Conservation (phyloP, 2,329 filamentous ascomycete genomes). For the Gaeumannomyces tritici region DNA sequence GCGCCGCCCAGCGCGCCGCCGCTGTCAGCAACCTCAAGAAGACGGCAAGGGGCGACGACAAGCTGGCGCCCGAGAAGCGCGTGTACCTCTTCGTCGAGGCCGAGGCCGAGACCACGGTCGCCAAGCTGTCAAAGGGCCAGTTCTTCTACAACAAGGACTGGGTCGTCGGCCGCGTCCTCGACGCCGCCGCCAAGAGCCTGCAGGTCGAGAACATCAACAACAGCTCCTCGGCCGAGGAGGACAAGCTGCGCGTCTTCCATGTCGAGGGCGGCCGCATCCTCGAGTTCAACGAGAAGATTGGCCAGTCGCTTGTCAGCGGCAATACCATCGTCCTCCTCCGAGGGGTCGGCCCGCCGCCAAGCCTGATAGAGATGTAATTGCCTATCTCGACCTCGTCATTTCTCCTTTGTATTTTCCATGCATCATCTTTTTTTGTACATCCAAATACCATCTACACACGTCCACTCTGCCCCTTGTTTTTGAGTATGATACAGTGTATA, state of each 20-base stretch:
- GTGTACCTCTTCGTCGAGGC: slow-evolving; percentile 88
- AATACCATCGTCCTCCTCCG: slow-evolving; percentile 85
- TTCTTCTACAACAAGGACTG: slow-evolving; percentile 79
- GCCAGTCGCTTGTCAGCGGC: slow-evolving; percentile 61
- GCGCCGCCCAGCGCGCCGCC: slow-evolving; percentile 52
- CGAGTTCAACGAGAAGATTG: slow-evolving; percentile 82
- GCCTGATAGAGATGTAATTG: slow-evolving; percentile 51
- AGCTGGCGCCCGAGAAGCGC: slow-evolving; percentile 71
- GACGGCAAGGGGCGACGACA: slow-evolving; percentile 81
- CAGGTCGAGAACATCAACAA: slow-evolving; percentile 84
- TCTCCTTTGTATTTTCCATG: neutral
- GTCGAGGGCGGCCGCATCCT: slow-evolving; percentile 81
- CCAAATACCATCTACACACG: neutral
- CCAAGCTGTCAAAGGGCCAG: slow-evolving; percentile 72
- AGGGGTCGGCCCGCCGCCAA: slow-evolving; percentile 71
- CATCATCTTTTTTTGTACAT: neutral
- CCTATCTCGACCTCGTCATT: neutral
- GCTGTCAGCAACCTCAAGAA: slow-evolving; percentile 75
- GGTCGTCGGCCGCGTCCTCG: slow-evolving; percentile 78
- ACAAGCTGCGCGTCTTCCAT: slow-evolving; percentile 80
- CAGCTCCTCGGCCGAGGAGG: slow-evolving; percentile 62
- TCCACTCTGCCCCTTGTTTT: neutral
- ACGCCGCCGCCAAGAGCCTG: slow-evolving; percentile 65
- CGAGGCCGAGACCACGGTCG: slow-evolving; percentile 72
- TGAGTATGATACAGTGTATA: neutral